A percentile compares a stretch with the other conserved stretches of the same genome.
Conservation (phyloP, 441 rosid species). For the Populus hybrid region DNA sequence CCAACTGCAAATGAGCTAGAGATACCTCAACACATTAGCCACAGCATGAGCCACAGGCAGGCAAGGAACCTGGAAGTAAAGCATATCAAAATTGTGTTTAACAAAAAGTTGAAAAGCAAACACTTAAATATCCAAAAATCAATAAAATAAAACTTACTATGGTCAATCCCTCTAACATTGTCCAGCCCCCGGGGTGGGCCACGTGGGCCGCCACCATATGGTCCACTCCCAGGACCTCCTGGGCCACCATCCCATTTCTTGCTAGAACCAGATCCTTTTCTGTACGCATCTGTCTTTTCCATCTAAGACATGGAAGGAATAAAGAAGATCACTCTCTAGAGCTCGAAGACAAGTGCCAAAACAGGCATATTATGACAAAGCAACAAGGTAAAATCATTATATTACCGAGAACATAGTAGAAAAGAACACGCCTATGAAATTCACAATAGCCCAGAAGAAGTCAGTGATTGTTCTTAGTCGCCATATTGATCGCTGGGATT, state of each 20-base stretch:
- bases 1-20: not conserved
- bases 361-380: not conserved
- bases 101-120: not conserved
- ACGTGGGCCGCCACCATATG: constrained; percentile 53
- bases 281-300: constrained; percentile 76
- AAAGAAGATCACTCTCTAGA: not conserved
- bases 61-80: constrained; percentile 61
- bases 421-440: constrained; percentile 65
- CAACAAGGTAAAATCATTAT: not conserved
- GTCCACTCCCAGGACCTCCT: constrained; percentile 85
- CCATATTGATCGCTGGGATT: constrained; percentile 68
- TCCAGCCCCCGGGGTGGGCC: constrained; percentile 73
- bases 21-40: constrained; percentile 26
- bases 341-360: not conserved
- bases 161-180: constrained; percentile 81
- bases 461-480: constrained; percentile 70
- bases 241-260: constrained; percentile 93
- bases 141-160: constrained; percentile 48
- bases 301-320: constrained; percentile 38
- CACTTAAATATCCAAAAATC: not conserved
- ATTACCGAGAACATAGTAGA: constrained; percentile 82
- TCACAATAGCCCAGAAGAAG: constrained; percentile 75
- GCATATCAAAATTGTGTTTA: not conserved
- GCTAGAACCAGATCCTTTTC: constrained; percentile 61
- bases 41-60: constrained; percentile 97